Evolutionary conservation across 176 grass and related monocot genomes (phyloP).

Genomic region (Lolium perenne): DNA sequence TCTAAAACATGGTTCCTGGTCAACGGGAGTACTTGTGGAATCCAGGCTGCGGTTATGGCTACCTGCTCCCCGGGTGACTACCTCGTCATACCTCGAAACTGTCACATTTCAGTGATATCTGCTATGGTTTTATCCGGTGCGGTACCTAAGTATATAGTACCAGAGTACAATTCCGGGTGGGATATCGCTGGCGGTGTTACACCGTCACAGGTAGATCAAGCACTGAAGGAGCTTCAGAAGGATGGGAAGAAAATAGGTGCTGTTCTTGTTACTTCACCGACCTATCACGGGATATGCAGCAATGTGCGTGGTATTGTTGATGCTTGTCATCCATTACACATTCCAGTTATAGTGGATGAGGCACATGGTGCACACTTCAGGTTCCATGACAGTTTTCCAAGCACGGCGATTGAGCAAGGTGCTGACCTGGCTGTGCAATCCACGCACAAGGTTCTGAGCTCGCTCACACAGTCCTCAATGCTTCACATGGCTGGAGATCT

Average conservation of each 20-base stretch:
- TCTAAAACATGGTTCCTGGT: constrained; percentile 84
- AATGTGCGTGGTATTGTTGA: constrained; percentile 62
- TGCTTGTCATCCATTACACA: constrained; percentile 56
- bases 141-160: constrained; percentile 83
- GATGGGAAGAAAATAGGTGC: constrained; percentile 59
- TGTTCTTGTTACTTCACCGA: constrained; percentile 84
- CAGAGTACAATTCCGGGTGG: constrained; percentile 77
- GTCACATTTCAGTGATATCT: constrained; percentile 85
- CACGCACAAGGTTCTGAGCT: constrained; percentile 91
- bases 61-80: constrained; percentile 68
- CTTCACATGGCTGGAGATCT: constrained; percentile 72
- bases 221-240: constrained; percentile 60
- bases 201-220: constrained; percentile 53
- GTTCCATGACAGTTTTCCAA: constrained; percentile 71
- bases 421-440: constrained; percentile 84
- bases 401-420: constrained; percentile 75
- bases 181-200: constrained; percentile 76
- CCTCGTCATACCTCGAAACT: constrained; percentile 77
- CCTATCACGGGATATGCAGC: constrained; percentile 91
- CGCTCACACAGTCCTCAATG: constrained; percentile 94
- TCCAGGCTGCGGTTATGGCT: constrained; percentile 89
- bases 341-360: constrained; percentile 87
- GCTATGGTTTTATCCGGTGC: constrained; percentile 69
- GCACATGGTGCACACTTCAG: constrained; percentile 83
- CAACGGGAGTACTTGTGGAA: constrained; percentile 82